These are phyloP conservation scores for Rhizopogon rudus DNA, from an alignment of 768 basidiomycete species.

Conservation along the genomic window DNA sequence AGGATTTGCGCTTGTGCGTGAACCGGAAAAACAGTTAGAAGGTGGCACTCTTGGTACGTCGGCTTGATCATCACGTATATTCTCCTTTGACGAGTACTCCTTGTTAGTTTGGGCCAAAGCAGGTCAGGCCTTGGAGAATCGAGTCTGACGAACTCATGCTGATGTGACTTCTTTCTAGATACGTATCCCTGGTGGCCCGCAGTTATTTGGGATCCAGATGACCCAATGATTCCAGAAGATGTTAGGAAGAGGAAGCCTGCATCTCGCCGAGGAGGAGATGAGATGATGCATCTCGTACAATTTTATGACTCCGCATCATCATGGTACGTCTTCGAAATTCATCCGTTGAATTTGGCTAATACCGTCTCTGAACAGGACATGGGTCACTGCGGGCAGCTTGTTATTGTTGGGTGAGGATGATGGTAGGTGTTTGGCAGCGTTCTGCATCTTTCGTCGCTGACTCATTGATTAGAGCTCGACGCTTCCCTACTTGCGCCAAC, in stretches of 20 bases:
- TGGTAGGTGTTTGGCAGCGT: slow-evolving; percentile 38
- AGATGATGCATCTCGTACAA: slow-evolving; percentile 58
- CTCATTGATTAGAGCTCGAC: slow-evolving; percentile 50
- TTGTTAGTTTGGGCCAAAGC: slow-evolving; percentile 80
- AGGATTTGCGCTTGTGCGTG: slow-evolving; percentile 31
- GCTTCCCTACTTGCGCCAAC: slow-evolving; percentile 49
- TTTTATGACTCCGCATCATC: slow-evolving; percentile 70
- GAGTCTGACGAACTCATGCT: neutral
- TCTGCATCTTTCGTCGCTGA: neutral
- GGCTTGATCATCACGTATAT: neutral
- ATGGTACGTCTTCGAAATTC: slow-evolving; percentile 40
- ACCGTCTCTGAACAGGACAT: slow-evolving; percentile 46
- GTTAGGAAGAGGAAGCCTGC: slow-evolving; percentile 24
- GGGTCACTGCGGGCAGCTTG: slow-evolving; percentile 51
- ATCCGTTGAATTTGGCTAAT: neutral
- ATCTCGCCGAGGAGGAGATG: slow-evolving; percentile 32
- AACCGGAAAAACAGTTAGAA: slow-evolving; percentile 34
- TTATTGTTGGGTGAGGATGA: slow-evolving; percentile 62
- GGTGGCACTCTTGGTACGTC: slow-evolving; percentile 63
- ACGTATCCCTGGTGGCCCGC: slow-evolving; percentile 89
- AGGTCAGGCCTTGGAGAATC: slow-evolving; percentile 32
- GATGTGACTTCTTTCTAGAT: slow-evolving; percentile 34
- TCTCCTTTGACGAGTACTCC: slow-evolving; percentile 1
- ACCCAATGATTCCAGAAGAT: slow-evolving; percentile 47
- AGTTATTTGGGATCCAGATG: slow-evolving; percentile 62